These are phyloP conservation scores for Macrophomina pseudophaseolina DNA, from an alignment of 2,329 filamentous ascomycete species.

Conservation along the genomic window DNA sequence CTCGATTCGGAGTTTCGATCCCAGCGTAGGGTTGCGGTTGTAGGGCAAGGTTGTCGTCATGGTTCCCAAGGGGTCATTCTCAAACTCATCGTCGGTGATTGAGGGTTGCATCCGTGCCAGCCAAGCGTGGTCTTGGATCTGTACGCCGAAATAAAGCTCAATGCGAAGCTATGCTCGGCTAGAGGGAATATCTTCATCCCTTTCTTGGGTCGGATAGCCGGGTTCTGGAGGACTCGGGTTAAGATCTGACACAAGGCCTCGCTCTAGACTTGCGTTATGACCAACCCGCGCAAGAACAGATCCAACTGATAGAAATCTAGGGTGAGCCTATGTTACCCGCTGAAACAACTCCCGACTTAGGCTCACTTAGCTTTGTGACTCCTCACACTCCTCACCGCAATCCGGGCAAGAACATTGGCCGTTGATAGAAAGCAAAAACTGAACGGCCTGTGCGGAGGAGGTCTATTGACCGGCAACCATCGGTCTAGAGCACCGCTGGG, in stretches of 20 bases:
- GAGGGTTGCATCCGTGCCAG: conserved; percentile 23
- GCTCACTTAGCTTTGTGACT: not conserved
- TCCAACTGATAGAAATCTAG: not conserved
- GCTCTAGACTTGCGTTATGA: not conserved
- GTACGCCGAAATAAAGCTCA: conserved; percentile 9
- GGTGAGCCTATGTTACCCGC: no score
- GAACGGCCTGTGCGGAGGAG: not conserved
- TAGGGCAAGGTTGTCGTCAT: conserved; percentile 20
- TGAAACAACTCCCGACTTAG: not conserved
- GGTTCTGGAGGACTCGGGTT: not conserved
- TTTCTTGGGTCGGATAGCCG: conserved; percentile 2
- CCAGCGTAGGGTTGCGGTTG: not conserved
- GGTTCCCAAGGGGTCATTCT: conserved; percentile 18
- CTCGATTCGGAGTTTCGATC: not conserved
- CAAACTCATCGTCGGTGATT: not conserved
- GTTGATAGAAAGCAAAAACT: not conserved
- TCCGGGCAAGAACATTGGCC: not conserved
- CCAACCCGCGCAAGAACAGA: not conserved
- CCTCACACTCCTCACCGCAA: not conserved
- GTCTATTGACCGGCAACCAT: conserved; percentile 12
- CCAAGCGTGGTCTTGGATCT: conserved; percentile 11
- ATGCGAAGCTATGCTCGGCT: conserved; percentile 10
- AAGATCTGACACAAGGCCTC: not conserved
- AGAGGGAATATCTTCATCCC: conserved; percentile 16
- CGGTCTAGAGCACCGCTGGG: not conserved